Evolutionary conservation across 345 rosid genomes (phyloP).

Genomic region (Corchorus capsularis): DNA sequence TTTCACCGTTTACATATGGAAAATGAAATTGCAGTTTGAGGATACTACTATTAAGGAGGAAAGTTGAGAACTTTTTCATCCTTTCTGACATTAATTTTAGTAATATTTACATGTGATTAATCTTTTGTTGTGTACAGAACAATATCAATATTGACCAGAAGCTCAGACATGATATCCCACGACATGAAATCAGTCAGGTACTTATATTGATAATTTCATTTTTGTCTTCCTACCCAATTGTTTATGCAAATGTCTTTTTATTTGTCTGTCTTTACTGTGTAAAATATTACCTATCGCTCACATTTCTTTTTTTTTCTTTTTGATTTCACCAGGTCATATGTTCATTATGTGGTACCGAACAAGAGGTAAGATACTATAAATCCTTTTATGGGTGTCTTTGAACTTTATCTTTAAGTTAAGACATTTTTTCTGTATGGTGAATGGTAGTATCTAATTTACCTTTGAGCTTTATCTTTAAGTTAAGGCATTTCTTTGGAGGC

Average conservation of each 20-base stretch:
- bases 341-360: constrained; percentile 83
- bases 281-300: constrained; percentile 3
- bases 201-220: not conserved
- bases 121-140: constrained; percentile 47
- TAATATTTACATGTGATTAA: not conserved
- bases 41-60: not conserved
- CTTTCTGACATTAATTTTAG: not conserved
- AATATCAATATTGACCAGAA: constrained; percentile 56
- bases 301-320: not conserved
- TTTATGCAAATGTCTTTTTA: not conserved
- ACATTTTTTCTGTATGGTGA: not conserved
- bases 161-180: constrained; percentile 78
- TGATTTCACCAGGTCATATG: constrained; percentile 57
- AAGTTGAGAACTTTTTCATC: not conserved
- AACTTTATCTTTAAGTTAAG: not conserved
- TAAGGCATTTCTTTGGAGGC: not conserved
- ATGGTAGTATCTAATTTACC: no score
- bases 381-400: not conserved
- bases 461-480: no score
- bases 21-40: not conserved
- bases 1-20: not conserved
- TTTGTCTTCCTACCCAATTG: not conserved
- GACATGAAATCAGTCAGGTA: constrained; percentile 71
- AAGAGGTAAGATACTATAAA: constrained; percentile 54
- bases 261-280: not conserved